Conservation (phyloP, 2,329 filamentous ascomycete genomes). For the Xylaria sp. region DNA sequence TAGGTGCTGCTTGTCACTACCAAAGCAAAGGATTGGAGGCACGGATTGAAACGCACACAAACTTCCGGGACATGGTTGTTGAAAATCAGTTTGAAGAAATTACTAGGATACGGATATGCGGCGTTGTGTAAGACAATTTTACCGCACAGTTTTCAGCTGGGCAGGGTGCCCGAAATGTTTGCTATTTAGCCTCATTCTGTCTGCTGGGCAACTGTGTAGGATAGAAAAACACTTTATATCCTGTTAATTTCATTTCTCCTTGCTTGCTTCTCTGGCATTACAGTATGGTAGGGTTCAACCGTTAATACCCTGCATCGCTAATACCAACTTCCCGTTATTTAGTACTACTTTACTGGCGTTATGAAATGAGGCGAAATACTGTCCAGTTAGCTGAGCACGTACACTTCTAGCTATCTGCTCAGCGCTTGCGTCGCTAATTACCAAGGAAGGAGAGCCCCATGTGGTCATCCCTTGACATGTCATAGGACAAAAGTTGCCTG, state of each 20-base stretch:
- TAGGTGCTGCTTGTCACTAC: neutral
- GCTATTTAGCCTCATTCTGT: neutral
- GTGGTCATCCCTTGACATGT: neutral
- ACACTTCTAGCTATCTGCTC: neutral
- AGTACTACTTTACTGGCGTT: neutral
- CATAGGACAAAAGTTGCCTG: neutral
- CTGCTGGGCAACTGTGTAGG: too few species aligned
- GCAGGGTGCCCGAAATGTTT: neutral
- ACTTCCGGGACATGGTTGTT: neutral
- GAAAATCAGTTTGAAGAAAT: neutral
- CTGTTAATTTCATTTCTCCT: neutral
- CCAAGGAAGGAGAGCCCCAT: neutral
- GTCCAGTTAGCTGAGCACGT: neutral
- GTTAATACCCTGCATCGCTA: neutral
- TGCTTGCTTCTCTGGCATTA: neutral
- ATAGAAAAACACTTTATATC: neutral
- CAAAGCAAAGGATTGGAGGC: neutral
- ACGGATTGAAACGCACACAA: neutral
- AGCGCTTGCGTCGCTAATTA: neutral
- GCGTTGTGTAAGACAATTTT: neutral
- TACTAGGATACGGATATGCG: neutral
- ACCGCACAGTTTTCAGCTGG: neutral
- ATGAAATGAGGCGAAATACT: neutral
- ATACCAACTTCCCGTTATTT: neutral
- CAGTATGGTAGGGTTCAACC: neutral